These are phyloP conservation scores for Trametes villosa DNA, from an alignment of 768 basidiomycete genomes.

Conservation along the genomic window DNA sequence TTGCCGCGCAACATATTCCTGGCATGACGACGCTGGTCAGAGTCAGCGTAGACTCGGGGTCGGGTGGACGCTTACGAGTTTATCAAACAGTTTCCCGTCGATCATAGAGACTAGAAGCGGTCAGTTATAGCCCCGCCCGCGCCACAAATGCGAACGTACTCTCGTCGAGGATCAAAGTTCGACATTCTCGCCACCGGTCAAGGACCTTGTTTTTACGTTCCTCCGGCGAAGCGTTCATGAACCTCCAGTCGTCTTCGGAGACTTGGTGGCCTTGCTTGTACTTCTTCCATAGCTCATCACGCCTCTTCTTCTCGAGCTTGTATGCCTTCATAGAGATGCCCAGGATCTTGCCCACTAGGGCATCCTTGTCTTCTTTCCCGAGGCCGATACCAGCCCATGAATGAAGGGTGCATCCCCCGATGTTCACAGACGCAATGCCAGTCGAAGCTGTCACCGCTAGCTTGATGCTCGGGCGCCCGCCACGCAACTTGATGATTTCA, in stretches of 20 bases:
- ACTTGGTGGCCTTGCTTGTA: background rate
- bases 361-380: constrained; percentile 58
- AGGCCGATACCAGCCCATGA: constrained; percentile 84
- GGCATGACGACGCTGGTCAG: constrained; percentile 2
- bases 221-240: background rate
- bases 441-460: constrained; percentile 84
- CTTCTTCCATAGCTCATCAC: constrained; percentile 3
- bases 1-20: constrained; percentile 67
- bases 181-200: constrained; percentile 63
- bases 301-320: constrained; percentile 7
- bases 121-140: no score
- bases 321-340: constrained; percentile 37
- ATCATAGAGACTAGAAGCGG: constrained; percentile 80
- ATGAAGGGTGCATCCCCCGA: constrained; percentile 77
- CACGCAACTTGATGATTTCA: constrained; percentile 64
- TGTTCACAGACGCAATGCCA: constrained; percentile 81
- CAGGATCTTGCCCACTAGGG: constrained; percentile 58
- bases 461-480: constrained; percentile 36
- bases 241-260: background rate
- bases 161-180: constrained; percentile 84
- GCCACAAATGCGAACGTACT: constrained; percentile 50
- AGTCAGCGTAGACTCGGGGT: background rate
- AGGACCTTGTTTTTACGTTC: constrained; percentile 37
- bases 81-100: constrained; percentile 79
- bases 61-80: constrained; percentile 74